Conservation (phyloP, 305 asterid genomes). For the Fraxinus paxiana region DNA sequence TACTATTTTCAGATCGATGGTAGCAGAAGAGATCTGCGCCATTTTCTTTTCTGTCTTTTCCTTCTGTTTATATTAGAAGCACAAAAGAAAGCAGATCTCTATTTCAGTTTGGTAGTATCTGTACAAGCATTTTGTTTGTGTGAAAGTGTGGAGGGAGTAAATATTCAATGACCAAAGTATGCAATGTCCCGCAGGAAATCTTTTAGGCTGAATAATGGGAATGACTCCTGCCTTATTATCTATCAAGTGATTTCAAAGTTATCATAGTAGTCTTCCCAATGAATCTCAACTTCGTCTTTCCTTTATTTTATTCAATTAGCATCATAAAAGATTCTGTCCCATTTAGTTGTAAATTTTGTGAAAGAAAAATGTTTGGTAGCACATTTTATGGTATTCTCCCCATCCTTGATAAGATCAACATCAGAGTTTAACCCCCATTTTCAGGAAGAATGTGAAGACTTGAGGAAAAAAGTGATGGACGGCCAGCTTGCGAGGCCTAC, state of each 20-base stretch:
- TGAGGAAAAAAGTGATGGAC: constrained; percentile 37
- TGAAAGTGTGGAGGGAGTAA: neutral
- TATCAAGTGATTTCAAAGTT: neutral
- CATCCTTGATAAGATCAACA: neutral
- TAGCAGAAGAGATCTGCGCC: neutral
- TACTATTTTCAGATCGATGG: neutral
- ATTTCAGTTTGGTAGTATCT: neutral
- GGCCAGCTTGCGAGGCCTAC: constrained; percentile 55
- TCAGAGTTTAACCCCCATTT: constrained; percentile 11
- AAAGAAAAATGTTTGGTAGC: neutral
- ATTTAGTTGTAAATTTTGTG: neutral
- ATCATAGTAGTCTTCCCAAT: neutral
- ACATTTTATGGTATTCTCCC: neutral
- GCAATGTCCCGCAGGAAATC: neutral
- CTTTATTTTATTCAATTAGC: neutral
- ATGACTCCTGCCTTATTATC: neutral
- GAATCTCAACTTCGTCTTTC: neutral
- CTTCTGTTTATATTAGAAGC: neutral
- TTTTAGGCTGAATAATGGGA: neutral
- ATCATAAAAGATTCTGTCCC: neutral
- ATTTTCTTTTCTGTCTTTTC: neutral
- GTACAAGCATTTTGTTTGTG: neutral
- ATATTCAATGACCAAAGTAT: neutral
- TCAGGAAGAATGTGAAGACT: constrained; percentile 61
- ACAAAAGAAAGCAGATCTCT: neutral